A percentile compares a stretch with the other conserved stretches of the same genome.
These are phyloP conservation scores for Vigna mungo DNA, from an alignment of 306 rosid species.

Conservation along the genomic window DNA sequence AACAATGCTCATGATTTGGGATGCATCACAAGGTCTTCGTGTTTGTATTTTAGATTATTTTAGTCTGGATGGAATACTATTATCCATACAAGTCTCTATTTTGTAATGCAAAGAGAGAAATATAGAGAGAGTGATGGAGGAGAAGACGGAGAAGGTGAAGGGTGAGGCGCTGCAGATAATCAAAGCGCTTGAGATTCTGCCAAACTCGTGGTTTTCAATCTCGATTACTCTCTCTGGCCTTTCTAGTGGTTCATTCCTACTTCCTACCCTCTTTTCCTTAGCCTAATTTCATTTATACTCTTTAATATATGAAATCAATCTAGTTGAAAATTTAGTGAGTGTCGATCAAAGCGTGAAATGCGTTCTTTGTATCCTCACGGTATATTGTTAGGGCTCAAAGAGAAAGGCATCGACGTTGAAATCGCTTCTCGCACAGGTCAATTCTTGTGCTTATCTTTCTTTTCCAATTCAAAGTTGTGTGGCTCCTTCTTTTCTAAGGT, in stretches of 20 bases:
- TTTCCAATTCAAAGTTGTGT: constrained; percentile 66
- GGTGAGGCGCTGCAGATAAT: constrained; percentile 48
- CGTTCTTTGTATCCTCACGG: constrained; percentile 83
- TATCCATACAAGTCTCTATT: too few relatives aligned
- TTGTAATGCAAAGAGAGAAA: too few relatives aligned
- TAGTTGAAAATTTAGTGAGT: constrained; percentile 57
- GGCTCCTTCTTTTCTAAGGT: constrained; percentile 94
- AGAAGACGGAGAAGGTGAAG: constrained; percentile 48
- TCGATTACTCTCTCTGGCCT: constrained; percentile 98
- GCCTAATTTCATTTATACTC: background rate
- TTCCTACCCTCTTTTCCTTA: background rate
- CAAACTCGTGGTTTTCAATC: constrained; percentile 85
- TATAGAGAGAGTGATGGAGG: constrained; percentile 6
- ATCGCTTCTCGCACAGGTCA: constrained; percentile 39
- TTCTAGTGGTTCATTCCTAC: constrained; percentile 64
- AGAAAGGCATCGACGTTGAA: constrained; percentile 76
- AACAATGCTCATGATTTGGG: too few relatives aligned
- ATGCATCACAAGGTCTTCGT: too few relatives aligned
- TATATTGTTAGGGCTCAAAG: constrained; percentile 71
- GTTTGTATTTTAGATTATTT: too few relatives aligned
- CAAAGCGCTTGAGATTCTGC: constrained; percentile 42
- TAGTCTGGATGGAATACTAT: too few relatives aligned
- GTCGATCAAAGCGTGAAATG: constrained; percentile 85
- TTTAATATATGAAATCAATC: background rate
- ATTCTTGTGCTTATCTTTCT: too few relatives aligned